Percentiles rank a stretch among this genome's conserved stretches.
Conservation (phyloP, 1,139 yeast species). For the Hemisphaericaspora lyxosophila region DNA sequence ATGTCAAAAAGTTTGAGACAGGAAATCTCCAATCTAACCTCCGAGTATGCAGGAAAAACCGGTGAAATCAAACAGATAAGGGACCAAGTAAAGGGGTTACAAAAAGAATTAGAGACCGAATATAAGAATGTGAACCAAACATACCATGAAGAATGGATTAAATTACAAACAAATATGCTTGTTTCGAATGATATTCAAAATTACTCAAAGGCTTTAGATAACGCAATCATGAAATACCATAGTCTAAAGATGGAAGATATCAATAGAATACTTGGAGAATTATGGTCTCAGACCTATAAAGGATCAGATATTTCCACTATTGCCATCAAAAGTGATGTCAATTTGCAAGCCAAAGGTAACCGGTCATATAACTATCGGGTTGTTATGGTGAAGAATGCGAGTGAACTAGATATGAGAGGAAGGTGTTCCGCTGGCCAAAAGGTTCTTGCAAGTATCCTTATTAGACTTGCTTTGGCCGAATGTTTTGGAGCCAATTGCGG, state of each 20-base stretch:
- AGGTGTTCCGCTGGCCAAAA: conserved; percentile 98
- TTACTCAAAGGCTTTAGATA: conserved; percentile 83
- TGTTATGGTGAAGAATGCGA: conserved; percentile 90
- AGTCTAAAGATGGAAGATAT: conserved; percentile 90
- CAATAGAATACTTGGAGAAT: conserved; percentile 79
- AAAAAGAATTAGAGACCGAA: conserved; percentile 64
- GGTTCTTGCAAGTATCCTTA: conserved; percentile 88
- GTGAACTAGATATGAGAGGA: conserved; percentile 96
- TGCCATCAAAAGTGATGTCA: conserved; percentile 78
- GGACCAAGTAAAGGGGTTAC: conserved; percentile 61
- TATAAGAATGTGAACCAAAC: conserved; percentile 63
- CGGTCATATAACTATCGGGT: conserved; percentile 89
- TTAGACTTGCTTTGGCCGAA: conserved; percentile 89
- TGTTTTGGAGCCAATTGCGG: conserved; percentile 96
- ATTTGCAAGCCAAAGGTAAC: conserved; percentile 55
- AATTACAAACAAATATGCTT: conserved; percentile 71
- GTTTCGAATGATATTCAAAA: conserved; percentile 84
- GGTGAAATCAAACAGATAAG: conserved; percentile 87
- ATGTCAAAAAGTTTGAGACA: conserved; percentile 56
- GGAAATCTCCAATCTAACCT: conserved; percentile 55
- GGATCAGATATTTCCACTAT: conserved; percentile 96
- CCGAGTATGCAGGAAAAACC: conserved; percentile 70
- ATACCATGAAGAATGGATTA: conserved; percentile 72
- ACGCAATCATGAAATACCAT: conserved; percentile 93
- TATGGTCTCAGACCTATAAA: conserved; percentile 92